These are phyloP conservation scores for Arthrinium puccinioides DNA, from an alignment of 2,329 filamentous ascomycete species.

Conservation along the genomic window DNA sequence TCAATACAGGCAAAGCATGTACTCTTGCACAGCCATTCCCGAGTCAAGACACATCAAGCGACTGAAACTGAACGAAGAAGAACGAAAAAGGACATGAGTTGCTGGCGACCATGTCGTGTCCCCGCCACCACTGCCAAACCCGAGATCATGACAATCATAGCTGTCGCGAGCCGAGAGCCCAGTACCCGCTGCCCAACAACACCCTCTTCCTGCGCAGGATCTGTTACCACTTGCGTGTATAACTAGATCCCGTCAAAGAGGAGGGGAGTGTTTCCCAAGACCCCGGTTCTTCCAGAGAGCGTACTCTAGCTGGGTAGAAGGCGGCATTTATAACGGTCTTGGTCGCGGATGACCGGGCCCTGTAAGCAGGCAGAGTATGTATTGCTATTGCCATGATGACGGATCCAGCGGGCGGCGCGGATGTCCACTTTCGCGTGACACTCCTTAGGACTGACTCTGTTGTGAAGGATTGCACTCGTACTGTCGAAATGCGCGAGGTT, in stretches of 20 bases:
- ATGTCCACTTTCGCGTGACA: slow-evolving; percentile 8
- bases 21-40: background rate
- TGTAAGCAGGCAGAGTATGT: too few species aligned
- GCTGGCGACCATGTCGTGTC: slow-evolving; percentile 4
- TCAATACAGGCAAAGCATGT: too few species aligned
- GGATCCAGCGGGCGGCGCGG: slow-evolving; percentile 3
- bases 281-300: slow-evolving; percentile 7
- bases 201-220: background rate
- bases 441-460: slow-evolving; percentile 7
- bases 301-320: slow-evolving; percentile 6
- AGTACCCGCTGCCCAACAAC: slow-evolving; percentile 3
- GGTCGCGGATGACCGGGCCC: slow-evolving; percentile 1
- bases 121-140: slow-evolving; percentile 4
- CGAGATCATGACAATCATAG: too few species aligned
- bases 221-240: slow-evolving; percentile 4
- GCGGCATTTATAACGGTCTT: slow-evolving; percentile 6
- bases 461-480: too few species aligned
- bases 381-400: background rate
- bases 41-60: background rate
- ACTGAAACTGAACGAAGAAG: background rate
- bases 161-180: background rate
- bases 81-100: background rate
- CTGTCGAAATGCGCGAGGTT: too few species aligned
- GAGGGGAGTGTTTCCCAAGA: slow-evolving; percentile 1
- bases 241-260: background rate